Base-by-base conservation (phyloP, 257 asterid species). In the Ajuga chamaepitys region DNA sequence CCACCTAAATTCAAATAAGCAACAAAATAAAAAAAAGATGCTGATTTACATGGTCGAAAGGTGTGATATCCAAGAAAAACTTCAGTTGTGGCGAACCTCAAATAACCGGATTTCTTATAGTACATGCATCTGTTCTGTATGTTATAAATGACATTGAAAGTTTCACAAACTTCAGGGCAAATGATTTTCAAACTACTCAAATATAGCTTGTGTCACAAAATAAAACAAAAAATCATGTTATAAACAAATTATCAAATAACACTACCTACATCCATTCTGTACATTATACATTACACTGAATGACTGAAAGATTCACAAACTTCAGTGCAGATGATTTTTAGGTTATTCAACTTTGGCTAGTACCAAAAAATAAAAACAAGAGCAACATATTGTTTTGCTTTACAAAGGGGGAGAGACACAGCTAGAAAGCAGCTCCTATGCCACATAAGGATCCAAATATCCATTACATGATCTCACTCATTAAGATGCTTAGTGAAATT, bases 1-100 rank as follows among this genome's bases (percentile, higher is more conserved):
- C 99, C 99, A 93, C 97, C 98, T 93, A 83, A 81, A 79, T 81
- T 78, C 85, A 84, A 80, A 86, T 70, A 72, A 86, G 83, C 78
- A 74, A 74, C 73, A 74, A 77, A 58, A 76, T 69, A 47, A 77
- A 78, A 77, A 78, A 69, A 66, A 35, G 64, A 70, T 69, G 77
- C 71, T 64, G 58, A 69, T 69, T 45, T 5, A 60, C 24, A 61
- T 62, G 58, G 62, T 24, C 22, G n/a, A 37, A 30, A 60, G 35
- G 53, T 44, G 58, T 56, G 50, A 32, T 14, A 22, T 70, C 14
- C 62, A 64, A 25, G 40, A 55, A 34, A 58, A 34, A 52, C 26
- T 48, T 45, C 63, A 42, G 62, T 45, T 50, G 46, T 1, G 46
- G 64, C 53, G 37, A 64, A 64, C 68, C 61, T 70, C 70, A 47